Conservation (phyloP, 495 filamentous ascomycete species). For the Podospora pseudopauciseta region DNA sequence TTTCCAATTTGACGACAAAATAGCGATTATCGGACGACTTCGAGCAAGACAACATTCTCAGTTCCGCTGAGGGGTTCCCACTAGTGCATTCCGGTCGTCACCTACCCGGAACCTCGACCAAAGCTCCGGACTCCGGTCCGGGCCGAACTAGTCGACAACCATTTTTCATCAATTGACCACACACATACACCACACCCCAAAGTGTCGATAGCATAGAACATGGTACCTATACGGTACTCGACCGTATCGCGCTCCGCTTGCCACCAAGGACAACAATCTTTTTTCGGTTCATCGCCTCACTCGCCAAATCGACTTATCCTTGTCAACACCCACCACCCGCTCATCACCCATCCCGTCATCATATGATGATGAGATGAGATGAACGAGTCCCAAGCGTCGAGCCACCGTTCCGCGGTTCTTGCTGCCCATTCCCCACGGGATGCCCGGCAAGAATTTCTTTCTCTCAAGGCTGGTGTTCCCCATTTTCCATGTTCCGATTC, state of each 20-base stretch:
- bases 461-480: background rate
- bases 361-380: background rate
- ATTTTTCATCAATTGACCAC: background rate
- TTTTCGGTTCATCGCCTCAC: background rate
- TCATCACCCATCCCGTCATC: background rate
- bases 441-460: background rate
- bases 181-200: background rate
- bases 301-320: background rate
- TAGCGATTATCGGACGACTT: background rate
- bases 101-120: background rate
- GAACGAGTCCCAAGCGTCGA: background rate
- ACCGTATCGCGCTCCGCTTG: background rate
- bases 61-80: background rate
- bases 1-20: background rate
- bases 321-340: background rate
- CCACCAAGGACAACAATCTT: background rate
- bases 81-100: background rate
- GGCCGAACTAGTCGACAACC: background rate
- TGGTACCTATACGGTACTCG: background rate
- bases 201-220: background rate
- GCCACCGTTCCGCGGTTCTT: background rate
- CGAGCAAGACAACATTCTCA: background rate
- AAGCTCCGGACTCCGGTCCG: background rate
- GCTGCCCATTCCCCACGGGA: background rate
- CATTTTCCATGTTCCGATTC: background rate